phyloP scores from a whole-genome alignment of 164 flowering plant species.

The Magnolia kwangsiensis region DNA sequence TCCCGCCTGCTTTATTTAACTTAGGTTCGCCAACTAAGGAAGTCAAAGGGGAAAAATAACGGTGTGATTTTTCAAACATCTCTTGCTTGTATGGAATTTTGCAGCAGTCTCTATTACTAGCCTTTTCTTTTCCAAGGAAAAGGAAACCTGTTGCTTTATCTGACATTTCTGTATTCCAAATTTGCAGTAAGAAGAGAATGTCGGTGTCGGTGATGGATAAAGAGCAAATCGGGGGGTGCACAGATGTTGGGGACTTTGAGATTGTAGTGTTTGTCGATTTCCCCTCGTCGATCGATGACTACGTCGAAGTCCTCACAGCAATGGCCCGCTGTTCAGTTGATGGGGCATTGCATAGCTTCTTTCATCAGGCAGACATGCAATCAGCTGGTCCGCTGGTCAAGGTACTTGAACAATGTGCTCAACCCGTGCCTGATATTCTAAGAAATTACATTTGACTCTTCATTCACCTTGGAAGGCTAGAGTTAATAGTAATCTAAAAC shows the following conservation, averaged over 20 bases:
- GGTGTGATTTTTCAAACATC: too few relatives aligned
- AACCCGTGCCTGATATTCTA: slow-evolving; percentile 33
- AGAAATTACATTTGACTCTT: slow-evolving; percentile 15
- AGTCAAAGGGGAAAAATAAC: too few relatives aligned
- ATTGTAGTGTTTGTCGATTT: slow-evolving; percentile 27
- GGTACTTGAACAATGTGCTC: slow-evolving; percentile 41
- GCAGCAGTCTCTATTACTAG: too few relatives aligned
- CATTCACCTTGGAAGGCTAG: slow-evolving; percentile 9
- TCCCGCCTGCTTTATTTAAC: too few relatives aligned
- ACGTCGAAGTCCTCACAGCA: slow-evolving; percentile 31
- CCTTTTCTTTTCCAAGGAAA: too few relatives aligned
- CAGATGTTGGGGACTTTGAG: slow-evolving; percentile 30
- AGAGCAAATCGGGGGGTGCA: slow-evolving; percentile 13
- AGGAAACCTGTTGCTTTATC: neutral
- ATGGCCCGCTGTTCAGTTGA: slow-evolving; percentile 40
- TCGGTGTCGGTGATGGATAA: slow-evolving; percentile 22
- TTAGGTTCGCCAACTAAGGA: too few relatives aligned
- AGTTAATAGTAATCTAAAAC: slow-evolving; percentile 2
- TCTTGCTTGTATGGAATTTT: too few relatives aligned
- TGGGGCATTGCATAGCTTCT: slow-evolving; percentile 32
- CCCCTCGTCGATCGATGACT: slow-evolving; percentile 22
- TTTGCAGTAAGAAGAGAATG: slow-evolving; percentile 17
- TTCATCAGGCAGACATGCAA: slow-evolving; percentile 22
- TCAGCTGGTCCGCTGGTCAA: slow-evolving; percentile 35
- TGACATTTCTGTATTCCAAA: neutral